These are phyloP conservation scores for Sclerotinia minor DNA, from an alignment of 2,329 filamentous ascomycete genomes.

Conservation along the genomic window DNA sequence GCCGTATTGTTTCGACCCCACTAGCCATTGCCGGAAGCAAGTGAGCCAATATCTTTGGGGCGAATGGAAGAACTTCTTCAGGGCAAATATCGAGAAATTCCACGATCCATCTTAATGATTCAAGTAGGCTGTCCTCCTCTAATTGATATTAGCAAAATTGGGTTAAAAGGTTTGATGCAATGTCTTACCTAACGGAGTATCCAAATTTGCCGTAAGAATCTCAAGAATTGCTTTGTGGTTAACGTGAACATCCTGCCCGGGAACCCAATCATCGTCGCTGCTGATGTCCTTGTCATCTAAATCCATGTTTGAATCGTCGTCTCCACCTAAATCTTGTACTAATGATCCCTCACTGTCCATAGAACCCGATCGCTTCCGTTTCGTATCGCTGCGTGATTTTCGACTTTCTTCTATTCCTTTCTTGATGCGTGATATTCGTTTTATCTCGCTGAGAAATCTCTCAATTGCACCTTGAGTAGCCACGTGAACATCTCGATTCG, in stretches of 20 bases:
- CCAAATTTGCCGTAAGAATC: conserved; percentile 85
- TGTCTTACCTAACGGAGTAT: conserved; percentile 70
- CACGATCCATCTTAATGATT: conserved; percentile 92
- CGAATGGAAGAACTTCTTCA: conserved; percentile 92
- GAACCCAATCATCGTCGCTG: conserved; percentile 91
- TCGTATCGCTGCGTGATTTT: conserved; percentile 61
- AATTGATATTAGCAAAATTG: conserved; percentile 31
- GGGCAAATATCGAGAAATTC: conserved; percentile 96
- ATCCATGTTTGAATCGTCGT: conserved; percentile 58
- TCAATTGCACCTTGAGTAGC: conserved; percentile 87
- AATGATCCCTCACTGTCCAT: conserved; percentile 61
- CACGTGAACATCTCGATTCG: conserved; percentile 91
- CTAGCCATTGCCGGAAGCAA: conserved; percentile 93
- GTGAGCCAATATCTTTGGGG: conserved; percentile 86
- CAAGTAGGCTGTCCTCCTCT: conserved; percentile 91
- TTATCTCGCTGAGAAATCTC: conserved; percentile 89
- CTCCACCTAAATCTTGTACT: conserved; percentile 58
- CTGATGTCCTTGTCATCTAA: conserved; percentile 60
- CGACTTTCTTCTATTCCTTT: conserved; percentile 87
- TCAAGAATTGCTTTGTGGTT: conserved; percentile 90
- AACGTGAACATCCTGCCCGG: conserved; percentile 93
- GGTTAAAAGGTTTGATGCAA: not conserved
- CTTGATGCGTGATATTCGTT: conserved; percentile 88
- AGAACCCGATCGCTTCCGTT: conserved; percentile 68
- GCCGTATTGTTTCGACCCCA: conserved; percentile 82